Evolutionary conservation across 257 asterid species (phyloP).

Genomic region (Eucommia ulmoides): DNA sequence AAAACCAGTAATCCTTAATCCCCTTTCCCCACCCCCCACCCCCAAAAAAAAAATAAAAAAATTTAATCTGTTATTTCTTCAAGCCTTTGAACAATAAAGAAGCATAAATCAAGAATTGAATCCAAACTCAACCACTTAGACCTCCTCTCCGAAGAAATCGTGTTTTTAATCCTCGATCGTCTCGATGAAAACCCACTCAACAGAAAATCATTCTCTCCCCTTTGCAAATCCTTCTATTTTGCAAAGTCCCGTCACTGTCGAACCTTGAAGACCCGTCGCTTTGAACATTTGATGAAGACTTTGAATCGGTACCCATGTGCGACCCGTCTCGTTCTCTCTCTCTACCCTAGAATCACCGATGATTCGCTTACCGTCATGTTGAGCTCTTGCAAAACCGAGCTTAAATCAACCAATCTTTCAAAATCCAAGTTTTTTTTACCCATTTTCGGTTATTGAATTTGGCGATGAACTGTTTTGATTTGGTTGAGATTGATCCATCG

Average conservation of each 20-base stretch:
- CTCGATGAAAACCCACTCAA: conserved; percentile 17
- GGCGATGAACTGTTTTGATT: conserved; percentile 19
- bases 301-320: conserved; percentile 15
- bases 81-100: conserved; percentile 42
- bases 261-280: conserved; percentile 15
- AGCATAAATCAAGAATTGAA: conserved; percentile 22
- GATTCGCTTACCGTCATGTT: conserved; percentile 8
- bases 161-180: conserved; percentile 20
- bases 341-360: conserved; percentile 21
- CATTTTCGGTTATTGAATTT: conserved; percentile 21
- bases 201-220: conserved; percentile 23
- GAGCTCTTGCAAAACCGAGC: conserved; percentile 3
- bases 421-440: conserved; percentile 21
- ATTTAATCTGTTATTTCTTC: conserved; percentile 5
- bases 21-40: no score
- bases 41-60: not conserved
- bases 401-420: conserved; percentile 21
- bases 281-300: conserved; percentile 10
- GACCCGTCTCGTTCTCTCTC: conserved; percentile 17
- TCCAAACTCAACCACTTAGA: conserved; percentile 27
- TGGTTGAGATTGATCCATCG: conserved; percentile 25
- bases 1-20: not conserved
- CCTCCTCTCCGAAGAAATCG: conserved; percentile 22
- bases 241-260: conserved; percentile 26
- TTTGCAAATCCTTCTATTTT: conserved; percentile 20